A percentile compares a stretch with the other conserved stretches of the same genome.
Evolutionary conservation across 2,329 filamentous ascomycete genomes (phyloP).

Genomic region (Fusarium armeniacum): DNA sequence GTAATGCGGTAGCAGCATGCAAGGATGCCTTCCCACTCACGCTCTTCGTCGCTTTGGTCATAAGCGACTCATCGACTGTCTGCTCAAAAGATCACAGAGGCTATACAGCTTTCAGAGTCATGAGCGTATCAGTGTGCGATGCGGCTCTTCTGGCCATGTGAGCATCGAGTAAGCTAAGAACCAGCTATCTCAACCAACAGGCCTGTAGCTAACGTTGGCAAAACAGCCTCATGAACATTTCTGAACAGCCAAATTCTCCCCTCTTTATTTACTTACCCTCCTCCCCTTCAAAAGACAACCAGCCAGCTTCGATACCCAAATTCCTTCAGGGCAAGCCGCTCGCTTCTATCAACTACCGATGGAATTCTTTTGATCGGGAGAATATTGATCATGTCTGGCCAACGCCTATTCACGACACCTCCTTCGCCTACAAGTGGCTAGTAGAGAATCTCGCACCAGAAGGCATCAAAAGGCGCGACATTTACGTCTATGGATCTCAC

Average conservation of each 20-base stretch:
- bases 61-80: conserved; percentile 19
- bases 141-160: conserved; percentile 65
- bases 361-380: conserved; percentile 55
- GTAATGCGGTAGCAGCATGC: conserved; percentile 46
- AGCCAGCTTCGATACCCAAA: conserved; percentile 54
- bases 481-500: conserved; percentile 68
- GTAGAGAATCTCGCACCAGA: conserved; percentile 59
- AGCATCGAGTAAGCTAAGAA: conserved; percentile 64
- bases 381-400: conserved; percentile 62
- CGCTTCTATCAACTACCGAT: conserved; percentile 72
- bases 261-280: conserved; percentile 70
- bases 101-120: conserved; percentile 45
- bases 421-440: conserved; percentile 69
- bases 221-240: conserved; percentile 64
- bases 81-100: conserved; percentile 13
- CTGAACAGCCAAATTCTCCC: conserved; percentile 56
- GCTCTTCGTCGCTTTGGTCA: conserved; percentile 30
- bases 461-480: conserved; percentile 53
- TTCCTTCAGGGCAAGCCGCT: conserved; percentile 62
- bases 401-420: conserved; percentile 68
- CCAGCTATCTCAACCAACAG: background rate
- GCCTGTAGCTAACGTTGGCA: conserved; percentile 35
- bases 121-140: conserved; percentile 62
- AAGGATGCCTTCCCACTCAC: conserved; percentile 39
- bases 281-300: conserved; percentile 54